Conservation (phyloP, 768 basidiomycete genomes). For the Boletus barrowsii region DNA sequence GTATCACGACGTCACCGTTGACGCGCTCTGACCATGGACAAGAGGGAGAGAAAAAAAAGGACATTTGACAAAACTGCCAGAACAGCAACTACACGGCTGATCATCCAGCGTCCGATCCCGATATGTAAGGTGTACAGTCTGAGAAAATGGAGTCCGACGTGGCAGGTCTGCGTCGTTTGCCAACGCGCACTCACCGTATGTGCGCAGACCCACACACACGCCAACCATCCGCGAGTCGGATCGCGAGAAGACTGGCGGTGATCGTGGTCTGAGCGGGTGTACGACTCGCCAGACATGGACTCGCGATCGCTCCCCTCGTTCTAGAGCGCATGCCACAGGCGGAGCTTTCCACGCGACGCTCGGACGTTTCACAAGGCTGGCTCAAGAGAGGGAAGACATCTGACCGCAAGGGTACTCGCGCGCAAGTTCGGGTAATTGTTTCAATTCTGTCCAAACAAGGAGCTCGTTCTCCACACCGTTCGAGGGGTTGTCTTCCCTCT, state of each 20-base stretch:
- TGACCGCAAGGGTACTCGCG: not conserved
- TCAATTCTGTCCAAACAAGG: not conserved
- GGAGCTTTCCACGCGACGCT: slow-evolving; percentile 15
- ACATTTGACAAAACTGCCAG: not conserved
- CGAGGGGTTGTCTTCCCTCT: slow-evolving; percentile 4
- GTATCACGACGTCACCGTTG: slow-evolving; percentile 2
- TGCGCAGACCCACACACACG: too few species aligned
- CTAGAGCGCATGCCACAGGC: not conserved
- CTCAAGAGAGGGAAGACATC: not conserved
- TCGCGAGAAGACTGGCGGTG: slow-evolving; percentile 8
- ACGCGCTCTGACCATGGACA: too few species aligned
- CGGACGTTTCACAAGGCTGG: slow-evolving; percentile 21
- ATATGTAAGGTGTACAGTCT: slow-evolving; percentile 8
- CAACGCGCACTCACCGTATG: too few species aligned
- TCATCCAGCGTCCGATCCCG: slow-evolving; percentile 16
- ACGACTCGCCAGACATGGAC: not conserved
- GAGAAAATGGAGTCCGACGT: not conserved
- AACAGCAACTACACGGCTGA: slow-evolving; percentile 8
- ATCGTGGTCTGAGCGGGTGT: not conserved
- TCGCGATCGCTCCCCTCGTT: not conserved
- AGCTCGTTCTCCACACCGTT: not conserved
- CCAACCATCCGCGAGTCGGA: slow-evolving; percentile 9
- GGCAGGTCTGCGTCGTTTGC: not conserved
- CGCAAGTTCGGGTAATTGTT: slow-evolving; percentile 13
- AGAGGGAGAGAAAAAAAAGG: not conserved